Percentiles rank a stretch among this genome's conserved stretches.
Evolutionary conservation across 805 yeast species (phyloP).

Genomic region (Ogataea paraovalis): DNA sequence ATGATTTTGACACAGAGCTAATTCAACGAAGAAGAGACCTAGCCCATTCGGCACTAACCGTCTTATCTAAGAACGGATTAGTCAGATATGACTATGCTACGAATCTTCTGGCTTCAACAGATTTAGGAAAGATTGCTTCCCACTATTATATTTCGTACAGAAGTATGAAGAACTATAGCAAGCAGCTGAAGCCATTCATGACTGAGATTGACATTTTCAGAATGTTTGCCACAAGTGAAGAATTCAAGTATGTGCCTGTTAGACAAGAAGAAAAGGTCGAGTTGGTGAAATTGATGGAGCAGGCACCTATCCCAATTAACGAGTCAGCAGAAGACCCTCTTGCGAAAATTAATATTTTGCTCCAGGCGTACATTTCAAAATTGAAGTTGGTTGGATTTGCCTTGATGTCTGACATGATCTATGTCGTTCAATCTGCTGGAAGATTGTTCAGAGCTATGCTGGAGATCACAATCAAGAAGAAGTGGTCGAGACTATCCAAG

Average conservation of each 20-base stretch:
- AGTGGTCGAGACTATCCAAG: conserved; percentile 66
- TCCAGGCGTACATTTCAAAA: conserved; percentile 85
- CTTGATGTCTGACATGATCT: conserved; percentile 86
- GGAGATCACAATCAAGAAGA: conserved; percentile 66
- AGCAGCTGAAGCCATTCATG: conserved; percentile 58
- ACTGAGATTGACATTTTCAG: conserved; percentile 71
- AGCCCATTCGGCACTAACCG: conserved; percentile 68
- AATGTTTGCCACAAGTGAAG: conserved; percentile 77
- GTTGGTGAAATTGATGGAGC: conserved; percentile 59
- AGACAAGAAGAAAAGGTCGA: conserved; percentile 84
- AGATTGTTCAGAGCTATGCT: conserved; percentile 80
- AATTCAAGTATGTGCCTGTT: conserved; percentile 78
- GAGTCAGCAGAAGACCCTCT: conserved; percentile 66
- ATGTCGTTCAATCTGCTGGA: conserved; percentile 89
- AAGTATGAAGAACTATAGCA: conserved; percentile 67
- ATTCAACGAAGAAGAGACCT: conserved; percentile 58
- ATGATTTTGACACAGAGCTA: conserved; percentile 47
- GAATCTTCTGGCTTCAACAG: conserved; percentile 54
- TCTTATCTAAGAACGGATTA: conserved; percentile 54
- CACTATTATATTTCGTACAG: conserved; percentile 75
- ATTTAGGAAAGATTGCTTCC: conserved; percentile 80
- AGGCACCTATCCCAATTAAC: conserved; percentile 82
- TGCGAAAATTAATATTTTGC: conserved; percentile 72
- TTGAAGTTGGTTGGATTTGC: conserved; percentile 83
- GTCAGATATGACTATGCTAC: conserved; percentile 50